These are phyloP conservation scores for Aspergillus neotritici DNA, from an alignment of 2,329 filamentous ascomycete genomes.

Conservation along the genomic window DNA sequence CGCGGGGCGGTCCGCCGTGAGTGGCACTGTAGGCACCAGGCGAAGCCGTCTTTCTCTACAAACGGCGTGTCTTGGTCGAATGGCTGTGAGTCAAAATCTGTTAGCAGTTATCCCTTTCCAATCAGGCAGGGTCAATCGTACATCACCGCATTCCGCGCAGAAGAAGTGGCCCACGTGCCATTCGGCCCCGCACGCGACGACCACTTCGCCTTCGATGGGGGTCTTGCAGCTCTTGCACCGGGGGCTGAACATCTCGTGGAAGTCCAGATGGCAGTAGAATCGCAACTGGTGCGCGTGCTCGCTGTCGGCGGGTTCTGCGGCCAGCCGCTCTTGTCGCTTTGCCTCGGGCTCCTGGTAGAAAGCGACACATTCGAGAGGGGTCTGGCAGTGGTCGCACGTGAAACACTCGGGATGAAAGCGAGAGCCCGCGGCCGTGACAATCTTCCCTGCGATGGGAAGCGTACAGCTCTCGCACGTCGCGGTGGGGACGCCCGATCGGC, in stretches of 20 bases:
- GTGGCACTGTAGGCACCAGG: constrained; percentile 92
- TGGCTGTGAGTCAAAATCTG: constrained; percentile 35
- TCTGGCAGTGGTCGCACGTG: constrained; percentile 78
- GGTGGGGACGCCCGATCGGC: constrained; percentile 51
- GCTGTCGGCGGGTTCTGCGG: constrained; percentile 58
- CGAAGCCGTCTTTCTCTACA: constrained; percentile 95
- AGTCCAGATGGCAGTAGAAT: constrained; percentile 98
- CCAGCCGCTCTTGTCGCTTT: constrained; percentile 64
- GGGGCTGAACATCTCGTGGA: constrained; percentile 89
- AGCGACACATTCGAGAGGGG: constrained; percentile 85
- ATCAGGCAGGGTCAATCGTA: constrained; percentile 22
- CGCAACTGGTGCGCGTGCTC: constrained; percentile 60
- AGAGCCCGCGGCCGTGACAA: constrained; percentile 73
- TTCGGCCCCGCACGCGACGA: constrained; percentile 87
- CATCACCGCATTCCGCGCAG: constrained; percentile 94
- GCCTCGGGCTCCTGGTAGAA: constrained; percentile 87
- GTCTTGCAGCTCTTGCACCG: constrained; percentile 95
- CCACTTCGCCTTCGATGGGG: constrained; percentile 90
- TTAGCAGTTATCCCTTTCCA: constrained; percentile 7
- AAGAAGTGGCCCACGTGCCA: constrained; percentile 99
- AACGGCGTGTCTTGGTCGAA: constrained; percentile 66
- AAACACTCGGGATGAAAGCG: constrained; percentile 95
- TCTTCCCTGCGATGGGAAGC: constrained; percentile 79
- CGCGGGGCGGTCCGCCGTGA: constrained; percentile 85
- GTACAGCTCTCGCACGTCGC: constrained; percentile 80